Base-by-base conservation (phyloP, 495 filamentous ascomycete species). In the Monascus purpureus region DNA sequence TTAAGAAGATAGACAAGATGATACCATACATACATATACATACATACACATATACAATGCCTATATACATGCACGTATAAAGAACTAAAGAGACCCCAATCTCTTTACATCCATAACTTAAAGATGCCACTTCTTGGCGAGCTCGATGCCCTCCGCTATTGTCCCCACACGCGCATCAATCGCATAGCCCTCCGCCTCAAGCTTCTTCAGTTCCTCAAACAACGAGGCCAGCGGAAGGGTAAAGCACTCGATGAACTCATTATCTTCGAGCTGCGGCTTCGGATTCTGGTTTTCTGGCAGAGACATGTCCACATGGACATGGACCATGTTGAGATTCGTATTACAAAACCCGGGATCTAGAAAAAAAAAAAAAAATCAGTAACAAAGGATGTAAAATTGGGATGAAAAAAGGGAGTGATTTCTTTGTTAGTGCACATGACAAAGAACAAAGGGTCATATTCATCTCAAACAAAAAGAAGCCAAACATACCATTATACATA, bases 221-320 rank as follows among this genome's bases (percentile, higher is more conserved):
- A 93, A 50, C 17, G 67, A 57, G 31, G 52, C 64, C 23, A 93
- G 50, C 12, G 73, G 77, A 0, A 84, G 61, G 8, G 68, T 72
- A 43, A 93, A 93, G 17, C 75, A 77, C 52, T 92, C 83, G 39
- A 93, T 93, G 50, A 90, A 90, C 47, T 93, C 85, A 45, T 80
- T 80, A 25, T 90, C 84, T 36, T 93, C 85, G 1, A 93, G 64
- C 39, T 85, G 61, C 2, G 82, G 78, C 42, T 73, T 68, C 1
- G 73, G 77, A 35, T 76, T 63, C 37, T 73, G 72, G 41, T 88
- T 84, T 33, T 73, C 75, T 0, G 77, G 71, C 7, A 72, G 50
- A 8, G 57, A 70, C 67, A 82, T 74, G 53, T 93, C 82, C 35
- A 93, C 68, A 3, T 64, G 73, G 11, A 93, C 74, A 42, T 88